phyloP scores from a whole-genome alignment of 2,329 filamentous ascomycete species.

The Botrytis medusae region DNA sequence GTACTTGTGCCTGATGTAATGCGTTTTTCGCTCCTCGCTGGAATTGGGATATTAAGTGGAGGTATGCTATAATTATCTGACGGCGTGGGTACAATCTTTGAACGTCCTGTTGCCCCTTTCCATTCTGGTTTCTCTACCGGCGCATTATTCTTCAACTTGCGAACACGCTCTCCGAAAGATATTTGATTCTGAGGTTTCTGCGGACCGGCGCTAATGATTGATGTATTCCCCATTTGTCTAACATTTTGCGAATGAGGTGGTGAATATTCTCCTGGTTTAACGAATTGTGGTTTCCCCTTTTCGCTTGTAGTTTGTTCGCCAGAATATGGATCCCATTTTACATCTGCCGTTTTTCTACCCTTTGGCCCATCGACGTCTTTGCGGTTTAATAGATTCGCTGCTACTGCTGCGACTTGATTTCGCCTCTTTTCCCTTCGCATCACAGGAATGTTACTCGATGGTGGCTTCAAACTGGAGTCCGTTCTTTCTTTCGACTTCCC shows the following conservation, averaged over 20 bases:
- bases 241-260: conserved; percentile 31
- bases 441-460: conserved; percentile 38
- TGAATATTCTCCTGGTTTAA: conserved; percentile 53
- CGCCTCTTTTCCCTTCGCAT: conserved; percentile 38
- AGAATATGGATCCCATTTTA: conserved; percentile 64
- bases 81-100: conserved; percentile 62
- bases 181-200: conserved; percentile 36
- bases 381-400: conserved; percentile 31
- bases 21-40: conserved; percentile 50
- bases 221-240: conserved; percentile 30
- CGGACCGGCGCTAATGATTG: conserved; percentile 35
- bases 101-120: conserved; percentile 72
- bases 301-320: conserved; percentile 62
- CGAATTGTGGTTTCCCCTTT: conserved; percentile 55
- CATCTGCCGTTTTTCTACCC: conserved; percentile 42
- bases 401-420: conserved; percentile 34
- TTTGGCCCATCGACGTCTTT: conserved; percentile 32
- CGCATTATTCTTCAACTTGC: conserved; percentile 42
- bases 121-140: conserved; percentile 55
- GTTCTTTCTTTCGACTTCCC: conserved; percentile 20
- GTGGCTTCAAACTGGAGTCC: conserved; percentile 23
- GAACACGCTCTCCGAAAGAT: conserved; percentile 49
- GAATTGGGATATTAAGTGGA: conserved; percentile 52
- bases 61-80: conserved; percentile 57
- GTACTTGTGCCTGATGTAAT: conserved; percentile 27